Evolutionary conservation across 805 yeast genomes (phyloP), one percentile per base, ranked within the genome.

Genomic region (Nakazawaea laoshanensis): DNA sequence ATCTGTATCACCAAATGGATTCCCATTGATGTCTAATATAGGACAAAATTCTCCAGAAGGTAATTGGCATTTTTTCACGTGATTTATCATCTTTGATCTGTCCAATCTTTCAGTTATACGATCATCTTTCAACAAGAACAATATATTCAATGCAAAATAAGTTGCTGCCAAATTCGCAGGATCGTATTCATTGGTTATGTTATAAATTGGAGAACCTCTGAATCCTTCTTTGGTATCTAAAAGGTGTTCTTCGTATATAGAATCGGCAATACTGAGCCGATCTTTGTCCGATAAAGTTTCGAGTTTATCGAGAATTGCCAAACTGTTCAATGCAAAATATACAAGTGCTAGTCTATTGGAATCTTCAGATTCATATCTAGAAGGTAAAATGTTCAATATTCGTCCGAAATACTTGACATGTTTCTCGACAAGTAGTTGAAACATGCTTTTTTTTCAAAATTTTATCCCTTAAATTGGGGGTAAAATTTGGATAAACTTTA

Each of bases 111-210:
- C 27, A 11, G 40, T 19, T 42, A 59, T 42, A 20, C 61, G 57
- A 32, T 63, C 64, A 31, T 65, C 70, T 20, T 61, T 59, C 10
- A 82, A 55, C n/a, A 71, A 57, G 1, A 74, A 49, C 24, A 82
- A 57, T 8, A 67, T 59, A 22, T 73, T 67, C 21, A 87, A 52
- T 2, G 85, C 88, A 56, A 87, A 82, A 42, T 77, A 74, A 0
- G 96, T 87, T 5, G 87, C 74, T 1, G 89, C 71, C 5, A 85
- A 52, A 42, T 74, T 79, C 1, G 88, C 72, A 1, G 74, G 57
- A 46, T 78, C 87, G 45, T 73, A 77, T 8, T n/a, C 5, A 19
- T 29, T 20, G 5, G 18, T 38, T 20, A 49, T 42, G 17, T 50
- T 48, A 44, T 76, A 77, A 2, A 67, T 59, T 17, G 57, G 43